Base-by-base conservation (phyloP, 331 rosid species). In the Rhamnella rubrinervis region DNA sequence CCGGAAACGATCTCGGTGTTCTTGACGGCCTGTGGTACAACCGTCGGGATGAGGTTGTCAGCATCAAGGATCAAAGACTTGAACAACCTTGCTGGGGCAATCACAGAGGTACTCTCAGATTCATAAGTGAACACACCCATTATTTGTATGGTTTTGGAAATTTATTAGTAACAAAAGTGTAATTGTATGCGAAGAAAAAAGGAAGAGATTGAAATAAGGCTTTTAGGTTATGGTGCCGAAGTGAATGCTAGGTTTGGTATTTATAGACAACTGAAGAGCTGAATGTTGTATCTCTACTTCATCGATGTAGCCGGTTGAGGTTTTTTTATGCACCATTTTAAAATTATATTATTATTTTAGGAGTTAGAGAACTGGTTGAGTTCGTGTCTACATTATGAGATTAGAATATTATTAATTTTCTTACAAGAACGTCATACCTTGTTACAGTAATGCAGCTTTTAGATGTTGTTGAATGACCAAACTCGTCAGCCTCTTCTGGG, bases 41-140 rank as follows among this genome's bases (percentile, higher is more conserved):
- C 20, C 53, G 84, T 84, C 0, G 97, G 84, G 71, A 86, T 63
- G 44, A 91, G 80, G 17, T 69, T 72, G 47, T 84, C 92, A 5
- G 75, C 79, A 51, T 88, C 90, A 8, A 75, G 39, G 15, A 83
- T 47, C 56, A 86, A 76, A 61, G 92, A 87, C 82, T 91, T 88
- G 85, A 84, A 91, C 58, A 88, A 70, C 77, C 77, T 85, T 1
- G 80, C 14, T 26, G 90, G 96, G 2, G 88, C 44, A 6, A 88
- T 73, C 58, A 69, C 23, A 0, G 80, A 55, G 35, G 31, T 60
- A 7, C 10, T 18, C 58, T 86, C 86, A 0, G 73, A n/a, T 31
- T 76, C 82, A 40, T 61, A 78, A 18, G 75, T 78, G 77, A 65
- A 73, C 40, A 78, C 85, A 18, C 91, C 91, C 91, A 81, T 86